These are phyloP conservation scores for Pythium monospermum DNA, from an alignment of 352 stramenopile genomes.

Conservation along the genomic window DNA sequence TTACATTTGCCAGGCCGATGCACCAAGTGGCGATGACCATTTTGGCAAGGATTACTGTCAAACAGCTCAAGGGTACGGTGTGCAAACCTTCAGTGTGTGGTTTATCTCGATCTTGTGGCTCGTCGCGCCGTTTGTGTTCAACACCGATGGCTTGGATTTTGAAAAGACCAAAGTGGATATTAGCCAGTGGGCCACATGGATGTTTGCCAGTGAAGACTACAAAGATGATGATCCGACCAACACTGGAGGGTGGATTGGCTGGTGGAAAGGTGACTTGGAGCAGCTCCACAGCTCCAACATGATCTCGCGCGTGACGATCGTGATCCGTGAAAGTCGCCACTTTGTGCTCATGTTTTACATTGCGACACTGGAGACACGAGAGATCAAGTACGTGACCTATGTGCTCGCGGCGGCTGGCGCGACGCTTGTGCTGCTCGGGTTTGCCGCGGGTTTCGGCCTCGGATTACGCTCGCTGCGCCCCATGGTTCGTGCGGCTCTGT, in stretches of 20 bases:
- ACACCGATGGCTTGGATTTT: conserved; percentile 84
- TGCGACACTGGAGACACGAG: too few species aligned
- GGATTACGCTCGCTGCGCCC: too few species aligned
- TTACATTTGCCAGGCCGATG: conserved; percentile 51
- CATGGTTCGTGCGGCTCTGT: too few species aligned
- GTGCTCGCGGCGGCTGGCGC: too few species aligned
- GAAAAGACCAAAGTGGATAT: conserved; percentile 81
- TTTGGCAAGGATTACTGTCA: conserved; percentile 68
- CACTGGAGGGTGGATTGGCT: conserved; percentile 68
- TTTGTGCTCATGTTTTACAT: conserved; percentile 81
- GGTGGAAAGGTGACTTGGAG: conserved; percentile 48
- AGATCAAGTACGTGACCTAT: too few species aligned
- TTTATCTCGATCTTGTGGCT: conserved; percentile 77
- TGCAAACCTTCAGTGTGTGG: conserved; percentile 84
- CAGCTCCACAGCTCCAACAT: too few species aligned
- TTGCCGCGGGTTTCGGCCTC: too few species aligned
- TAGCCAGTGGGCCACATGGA: conserved; percentile 75
- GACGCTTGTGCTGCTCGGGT: too few species aligned
- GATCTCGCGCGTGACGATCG: conserved; percentile 59
- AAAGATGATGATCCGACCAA: conserved; percentile 40
- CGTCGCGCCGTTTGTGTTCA: conserved; percentile 83
- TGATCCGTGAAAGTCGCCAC: conserved; percentile 69
- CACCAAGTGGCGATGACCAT: conserved; percentile 61
- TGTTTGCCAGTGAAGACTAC: conserved; percentile 55
- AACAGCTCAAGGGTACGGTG: conserved; percentile 82